These are phyloP conservation scores for Galerina marginata DNA, from an alignment of 768 basidiomycete genomes.

Conservation along the genomic window DNA sequence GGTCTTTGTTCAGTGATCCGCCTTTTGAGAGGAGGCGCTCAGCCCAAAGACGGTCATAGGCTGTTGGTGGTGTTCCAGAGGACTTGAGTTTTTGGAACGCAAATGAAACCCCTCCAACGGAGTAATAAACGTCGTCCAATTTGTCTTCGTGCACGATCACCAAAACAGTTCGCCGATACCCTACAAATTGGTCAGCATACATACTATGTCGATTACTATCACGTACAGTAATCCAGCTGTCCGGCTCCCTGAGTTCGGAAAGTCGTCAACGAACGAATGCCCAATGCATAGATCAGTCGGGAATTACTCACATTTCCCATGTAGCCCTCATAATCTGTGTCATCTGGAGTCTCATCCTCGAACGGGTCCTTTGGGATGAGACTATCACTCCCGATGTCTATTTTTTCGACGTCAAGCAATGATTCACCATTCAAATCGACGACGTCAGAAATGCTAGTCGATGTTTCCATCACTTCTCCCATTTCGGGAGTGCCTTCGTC, in stretches of 20 bases:
- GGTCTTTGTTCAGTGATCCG: slow-evolving; percentile 11
- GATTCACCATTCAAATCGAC: slow-evolving; percentile 37
- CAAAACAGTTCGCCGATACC: slow-evolving; percentile 33
- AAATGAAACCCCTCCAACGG: slow-evolving; percentile 23
- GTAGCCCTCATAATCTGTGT: slow-evolving; percentile 46
- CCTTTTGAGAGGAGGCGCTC: slow-evolving; percentile 21
- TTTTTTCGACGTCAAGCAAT: slow-evolving; percentile 16
- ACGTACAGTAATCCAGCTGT: slow-evolving; percentile 36
- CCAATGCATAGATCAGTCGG: too few species aligned
- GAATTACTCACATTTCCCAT: slow-evolving; percentile 41
- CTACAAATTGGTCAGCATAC: slow-evolving; percentile 8
- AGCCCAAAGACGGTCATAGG: slow-evolving; percentile 18
- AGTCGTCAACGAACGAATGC: background rate
- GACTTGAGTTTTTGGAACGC: slow-evolving; percentile 25
- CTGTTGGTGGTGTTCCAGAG: slow-evolving; percentile 14
- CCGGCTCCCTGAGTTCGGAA: slow-evolving; percentile 27
- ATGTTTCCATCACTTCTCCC: slow-evolving; percentile 27
- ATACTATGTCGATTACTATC: background rate
- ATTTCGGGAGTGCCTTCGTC: slow-evolving; percentile 22
- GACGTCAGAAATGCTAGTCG: slow-evolving; percentile 29
- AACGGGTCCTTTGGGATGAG: slow-evolving; percentile 42
- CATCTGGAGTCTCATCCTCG: slow-evolving; percentile 36
- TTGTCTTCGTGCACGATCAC: slow-evolving; percentile 31
- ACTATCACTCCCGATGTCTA: slow-evolving; percentile 28
- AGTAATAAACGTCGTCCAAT: slow-evolving; percentile 21